Conservation (phyloP, 139 green algal genomes). For the Micractinium sp. region DNA sequence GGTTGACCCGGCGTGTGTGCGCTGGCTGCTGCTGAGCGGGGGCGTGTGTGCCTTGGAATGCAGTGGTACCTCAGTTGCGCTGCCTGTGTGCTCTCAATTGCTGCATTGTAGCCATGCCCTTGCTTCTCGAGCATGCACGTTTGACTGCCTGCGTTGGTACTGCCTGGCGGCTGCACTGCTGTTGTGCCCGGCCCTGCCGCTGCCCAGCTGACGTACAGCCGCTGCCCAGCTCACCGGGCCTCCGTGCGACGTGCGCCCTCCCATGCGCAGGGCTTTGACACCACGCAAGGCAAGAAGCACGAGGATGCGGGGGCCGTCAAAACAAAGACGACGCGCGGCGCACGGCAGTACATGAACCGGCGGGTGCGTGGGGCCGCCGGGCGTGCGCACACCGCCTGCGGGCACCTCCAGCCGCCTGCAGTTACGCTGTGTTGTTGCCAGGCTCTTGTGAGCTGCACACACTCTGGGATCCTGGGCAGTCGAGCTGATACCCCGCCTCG, state of each 20-base stretch:
- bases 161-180: no score
- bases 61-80: no score
- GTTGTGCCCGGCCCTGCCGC: no score
- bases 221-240: not conserved
- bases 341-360: constrained; percentile 95
- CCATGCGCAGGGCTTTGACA: constrained; percentile 72
- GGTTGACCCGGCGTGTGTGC: not conserved
- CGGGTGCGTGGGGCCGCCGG: constrained; percentile 30
- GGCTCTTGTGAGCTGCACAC: not conserved
- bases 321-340: constrained; percentile 74
- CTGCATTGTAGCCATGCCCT: not conserved
- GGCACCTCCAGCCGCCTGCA: not conserved
- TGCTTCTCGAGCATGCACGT: no score
- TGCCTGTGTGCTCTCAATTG: not conserved
- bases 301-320: constrained; percentile 77
- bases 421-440: not conserved
- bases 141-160: not conserved
- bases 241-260: no score
- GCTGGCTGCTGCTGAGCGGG: not conserved
- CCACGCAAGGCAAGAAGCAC: constrained; percentile 78
- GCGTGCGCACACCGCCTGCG: no score
- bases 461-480: not conserved
- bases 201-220: not conserved
- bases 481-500: no score
- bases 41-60: no score